Evolutionary conservation across 441 rosid species (phyloP).

Genomic region (Mallotus japonicus): DNA sequence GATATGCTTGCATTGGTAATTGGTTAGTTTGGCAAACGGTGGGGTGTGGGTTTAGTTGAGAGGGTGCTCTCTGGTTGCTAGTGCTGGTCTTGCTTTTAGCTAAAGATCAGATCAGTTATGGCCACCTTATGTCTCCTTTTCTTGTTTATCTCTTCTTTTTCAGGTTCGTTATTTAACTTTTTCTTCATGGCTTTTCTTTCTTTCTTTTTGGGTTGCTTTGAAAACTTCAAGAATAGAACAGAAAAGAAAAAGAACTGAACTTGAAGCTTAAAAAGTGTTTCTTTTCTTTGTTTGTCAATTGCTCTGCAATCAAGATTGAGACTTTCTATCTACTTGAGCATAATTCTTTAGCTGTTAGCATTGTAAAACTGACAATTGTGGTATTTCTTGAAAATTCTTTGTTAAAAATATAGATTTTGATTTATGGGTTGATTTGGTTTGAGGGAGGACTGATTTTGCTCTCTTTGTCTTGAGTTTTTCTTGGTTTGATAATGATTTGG

Average conservation of each 20-base stretch:
- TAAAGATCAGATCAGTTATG: slow-evolving; percentile 30
- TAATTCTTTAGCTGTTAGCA: background rate
- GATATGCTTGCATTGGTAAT: background rate
- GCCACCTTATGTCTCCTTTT: slow-evolving; percentile 28
- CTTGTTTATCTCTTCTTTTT: slow-evolving; percentile 30
- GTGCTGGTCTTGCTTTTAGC: slow-evolving; percentile 13
- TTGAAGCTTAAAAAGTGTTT: background rate
- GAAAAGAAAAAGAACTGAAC: background rate
- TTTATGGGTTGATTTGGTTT: background rate
- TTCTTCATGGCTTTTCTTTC: background rate
- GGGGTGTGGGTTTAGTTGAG: background rate
- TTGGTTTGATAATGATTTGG: background rate
- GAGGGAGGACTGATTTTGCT: background rate
- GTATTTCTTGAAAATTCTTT: background rate
- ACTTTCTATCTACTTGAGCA: background rate
- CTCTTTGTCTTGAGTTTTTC: background rate
- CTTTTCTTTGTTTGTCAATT: background rate
- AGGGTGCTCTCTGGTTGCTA: background rate
- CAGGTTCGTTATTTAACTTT: slow-evolving; percentile 30
- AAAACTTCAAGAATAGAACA: background rate
- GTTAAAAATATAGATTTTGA: background rate
- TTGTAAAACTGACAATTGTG: background rate
- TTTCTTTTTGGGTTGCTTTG: background rate
- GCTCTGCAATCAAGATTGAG: background rate
- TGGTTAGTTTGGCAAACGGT: slow-evolving; percentile 14